Conservation (phyloP, 257 asterid species). For the Craterostigma plantagineum region DNA sequence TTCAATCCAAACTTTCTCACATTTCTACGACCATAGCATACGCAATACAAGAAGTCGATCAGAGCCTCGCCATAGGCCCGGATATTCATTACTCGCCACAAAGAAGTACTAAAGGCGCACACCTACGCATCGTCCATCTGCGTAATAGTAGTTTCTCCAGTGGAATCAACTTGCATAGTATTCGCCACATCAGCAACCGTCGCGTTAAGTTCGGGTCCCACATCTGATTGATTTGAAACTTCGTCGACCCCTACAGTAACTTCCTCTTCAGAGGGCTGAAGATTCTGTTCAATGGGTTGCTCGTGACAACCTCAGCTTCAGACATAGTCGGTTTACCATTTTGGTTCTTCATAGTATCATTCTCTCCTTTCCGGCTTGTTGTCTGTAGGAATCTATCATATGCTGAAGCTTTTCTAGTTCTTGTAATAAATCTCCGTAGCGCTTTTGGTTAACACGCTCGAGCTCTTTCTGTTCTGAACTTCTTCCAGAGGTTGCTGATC, state of each 20-base stretch:
- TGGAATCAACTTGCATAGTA: no score
- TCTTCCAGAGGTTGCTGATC: slow-evolving; percentile 79
- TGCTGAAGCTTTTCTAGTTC: slow-evolving; percentile 40
- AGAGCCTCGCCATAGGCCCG: no score
- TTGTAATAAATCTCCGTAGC: slow-evolving; percentile 43
- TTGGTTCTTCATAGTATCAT: slow-evolving; percentile 16
- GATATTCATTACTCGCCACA: no score
- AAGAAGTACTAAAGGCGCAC: no score
- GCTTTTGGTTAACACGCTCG: slow-evolving; percentile 50
- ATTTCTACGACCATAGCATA: no score
- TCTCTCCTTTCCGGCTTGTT: slow-evolving; percentile 34
- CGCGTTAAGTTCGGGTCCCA: no score
- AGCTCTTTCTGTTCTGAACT: slow-evolving; percentile 94
- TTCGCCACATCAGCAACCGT: no score
- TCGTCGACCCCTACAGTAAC: background rate
- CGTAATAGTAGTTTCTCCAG: no score
- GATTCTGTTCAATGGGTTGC: slow-evolving; percentile 12
- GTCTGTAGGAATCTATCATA: slow-evolving; percentile 23
- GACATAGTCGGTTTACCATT: slow-evolving; percentile 7
- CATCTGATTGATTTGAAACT: no score
- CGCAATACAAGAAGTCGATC: no score
- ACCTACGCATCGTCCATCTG: no score
- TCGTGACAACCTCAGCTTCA: slow-evolving; percentile 14
- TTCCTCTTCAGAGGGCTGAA: slow-evolving; percentile 7
- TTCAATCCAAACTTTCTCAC: no score